Evolutionary conservation across 495 filamentous ascomycete species (phyloP).

Genomic region (Sphaerosporella brunnea): DNA sequence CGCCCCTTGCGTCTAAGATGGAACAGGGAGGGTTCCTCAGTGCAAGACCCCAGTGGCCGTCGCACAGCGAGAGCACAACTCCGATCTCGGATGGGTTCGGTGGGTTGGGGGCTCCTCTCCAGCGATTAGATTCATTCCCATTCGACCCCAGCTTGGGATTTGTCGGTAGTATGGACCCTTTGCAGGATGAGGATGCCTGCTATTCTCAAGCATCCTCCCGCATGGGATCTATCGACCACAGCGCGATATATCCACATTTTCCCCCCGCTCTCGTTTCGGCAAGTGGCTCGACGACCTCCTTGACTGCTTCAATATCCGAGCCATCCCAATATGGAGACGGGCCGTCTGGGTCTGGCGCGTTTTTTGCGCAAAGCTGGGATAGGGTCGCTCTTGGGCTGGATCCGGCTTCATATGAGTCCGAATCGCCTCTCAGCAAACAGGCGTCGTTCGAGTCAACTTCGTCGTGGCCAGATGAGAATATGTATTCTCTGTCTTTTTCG

Average conservation of each 20-base stretch:
- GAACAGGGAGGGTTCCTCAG: constrained; percentile 17
- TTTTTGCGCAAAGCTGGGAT: constrained; percentile 16
- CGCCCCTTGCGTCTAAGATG: constrained; percentile 15
- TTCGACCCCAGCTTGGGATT: constrained; percentile 7
- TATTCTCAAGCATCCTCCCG: constrained; percentile 19
- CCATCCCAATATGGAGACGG: constrained; percentile 13
- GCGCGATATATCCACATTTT: constrained; percentile 10
- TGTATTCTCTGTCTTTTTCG: too few species aligned
- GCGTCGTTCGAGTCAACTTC: background rate
- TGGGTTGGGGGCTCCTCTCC: constrained; percentile 15
- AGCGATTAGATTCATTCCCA: constrained; percentile 19
- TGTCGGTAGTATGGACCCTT: constrained; percentile 19
- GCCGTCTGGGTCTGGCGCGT: constrained; percentile 5
- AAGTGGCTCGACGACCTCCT: constrained; percentile 23
- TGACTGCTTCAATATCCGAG: constrained; percentile 23
- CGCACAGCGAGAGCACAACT: background rate
- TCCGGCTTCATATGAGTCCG: background rate
- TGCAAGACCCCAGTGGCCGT: background rate
- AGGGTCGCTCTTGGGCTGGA: background rate
- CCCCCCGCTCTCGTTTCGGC: constrained; percentile 20
- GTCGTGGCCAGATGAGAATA: background rate
- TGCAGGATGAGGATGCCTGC: constrained; percentile 18
- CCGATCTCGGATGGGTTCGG: background rate
- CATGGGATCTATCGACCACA: constrained; percentile 22
- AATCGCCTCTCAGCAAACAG: constrained; percentile 1